phyloP scores from a whole-genome alignment of 257 asterid species.

The Galeopsis tetrahit region DNA sequence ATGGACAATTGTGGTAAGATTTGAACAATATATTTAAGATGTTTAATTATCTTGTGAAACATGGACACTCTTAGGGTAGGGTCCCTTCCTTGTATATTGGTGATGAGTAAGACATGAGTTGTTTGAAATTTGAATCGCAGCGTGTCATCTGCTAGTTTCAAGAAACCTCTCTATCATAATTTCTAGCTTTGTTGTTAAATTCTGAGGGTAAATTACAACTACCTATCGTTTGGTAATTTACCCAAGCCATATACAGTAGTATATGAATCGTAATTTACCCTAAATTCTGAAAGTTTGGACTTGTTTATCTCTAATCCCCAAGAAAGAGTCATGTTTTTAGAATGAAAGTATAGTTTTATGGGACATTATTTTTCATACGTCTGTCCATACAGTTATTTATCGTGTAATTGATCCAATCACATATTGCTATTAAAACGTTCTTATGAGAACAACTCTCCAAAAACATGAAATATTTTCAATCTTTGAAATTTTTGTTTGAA shows the following conservation, averaged over 20 bases:
- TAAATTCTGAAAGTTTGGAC: not conserved
- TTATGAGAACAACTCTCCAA: too few relatives aligned
- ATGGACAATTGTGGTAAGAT: conserved; percentile 37
- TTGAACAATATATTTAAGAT: conserved; percentile 34
- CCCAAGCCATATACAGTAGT: not conserved
- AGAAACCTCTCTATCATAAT: not conserved
- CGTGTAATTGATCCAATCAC: too few relatives aligned
- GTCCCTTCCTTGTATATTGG: conserved; percentile 34
- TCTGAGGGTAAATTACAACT: not conserved
- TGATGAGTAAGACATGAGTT: conserved; percentile 28
- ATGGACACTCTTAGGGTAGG: conserved; percentile 20
- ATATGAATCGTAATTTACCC: not conserved
- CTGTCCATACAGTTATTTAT: too few relatives aligned
- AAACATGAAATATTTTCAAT: too few relatives aligned
- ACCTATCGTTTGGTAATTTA: not conserved
- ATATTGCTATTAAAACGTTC: too few relatives aligned
- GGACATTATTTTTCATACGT: too few relatives aligned
- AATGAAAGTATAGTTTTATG: too few relatives aligned
- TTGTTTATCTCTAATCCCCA: not conserved
- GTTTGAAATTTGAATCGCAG: conserved; percentile 18
- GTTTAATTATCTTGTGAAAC: conserved; percentile 37
- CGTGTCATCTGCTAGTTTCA: not conserved
- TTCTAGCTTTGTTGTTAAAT: not conserved
- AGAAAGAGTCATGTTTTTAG: too few relatives aligned
- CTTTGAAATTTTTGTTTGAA: too few relatives aligned